Evolutionary conservation across 176 grass and related monocot genomes (phyloP).

Genomic region (Hyparrhenia diplandra): DNA sequence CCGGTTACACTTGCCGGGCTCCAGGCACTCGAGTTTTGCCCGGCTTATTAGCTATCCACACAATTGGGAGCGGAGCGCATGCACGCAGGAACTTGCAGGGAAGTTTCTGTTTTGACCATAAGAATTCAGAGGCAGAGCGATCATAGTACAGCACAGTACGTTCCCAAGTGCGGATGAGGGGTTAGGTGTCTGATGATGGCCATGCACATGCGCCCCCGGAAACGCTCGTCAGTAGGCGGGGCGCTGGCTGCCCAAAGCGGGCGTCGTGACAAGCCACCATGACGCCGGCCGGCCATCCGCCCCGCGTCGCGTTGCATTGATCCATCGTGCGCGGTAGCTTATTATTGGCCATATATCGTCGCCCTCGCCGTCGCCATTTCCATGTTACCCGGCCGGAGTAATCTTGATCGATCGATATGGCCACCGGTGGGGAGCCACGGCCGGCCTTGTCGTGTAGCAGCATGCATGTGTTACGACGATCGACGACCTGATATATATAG

Average conservation of each 20-base stretch:
- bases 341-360: not conserved
- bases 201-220: not conserved
- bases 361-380: not conserved
- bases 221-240: not conserved
- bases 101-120: not conserved
- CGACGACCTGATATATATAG: not conserved
- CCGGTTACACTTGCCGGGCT: too few relatives aligned
- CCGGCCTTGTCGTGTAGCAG: too few relatives aligned
- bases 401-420: not conserved
- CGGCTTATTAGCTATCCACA: too few relatives aligned
- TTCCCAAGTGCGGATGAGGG: too few relatives aligned
- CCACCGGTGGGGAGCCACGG: not conserved
- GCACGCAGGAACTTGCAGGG: not conserved
- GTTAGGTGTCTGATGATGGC: not conserved
- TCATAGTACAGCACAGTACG: not conserved
- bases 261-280: conserved; percentile 38
- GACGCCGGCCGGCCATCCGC: not conserved
- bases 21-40: too few relatives aligned
- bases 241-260: not conserved
- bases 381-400: too few relatives aligned
- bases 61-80: too few relatives aligned
- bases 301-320: too few relatives aligned
- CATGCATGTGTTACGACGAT: too few relatives aligned
- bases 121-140: too few relatives aligned
- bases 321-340: too few relatives aligned